phyloP scores from a whole-genome alignment of 345 rosid genomes.

The Eucalyptus coolabah region DNA sequence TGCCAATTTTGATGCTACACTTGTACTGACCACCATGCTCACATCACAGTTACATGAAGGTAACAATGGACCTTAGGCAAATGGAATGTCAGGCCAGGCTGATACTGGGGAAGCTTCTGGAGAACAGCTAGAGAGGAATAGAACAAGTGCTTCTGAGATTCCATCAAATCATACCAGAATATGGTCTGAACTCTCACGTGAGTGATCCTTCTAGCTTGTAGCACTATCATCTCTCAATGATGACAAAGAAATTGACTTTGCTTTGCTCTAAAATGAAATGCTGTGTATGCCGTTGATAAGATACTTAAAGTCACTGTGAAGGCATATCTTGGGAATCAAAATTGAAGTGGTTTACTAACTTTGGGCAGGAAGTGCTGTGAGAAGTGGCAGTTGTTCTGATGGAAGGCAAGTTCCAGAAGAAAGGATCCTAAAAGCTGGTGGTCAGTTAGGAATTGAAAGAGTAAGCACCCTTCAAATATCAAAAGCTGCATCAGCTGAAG shows the following conservation, averaged over 20 bases:
- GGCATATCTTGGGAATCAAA: background rate
- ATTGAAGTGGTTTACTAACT: no score
- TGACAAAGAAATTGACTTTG: background rate
- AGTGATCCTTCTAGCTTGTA: background rate
- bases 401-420: no score
- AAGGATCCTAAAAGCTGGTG: no score
- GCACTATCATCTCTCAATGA: background rate
- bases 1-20: conserved; percentile 73
- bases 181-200: conserved; percentile 94
- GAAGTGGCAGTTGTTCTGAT: no score
- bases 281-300: background rate
- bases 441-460: no score
- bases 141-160: conserved; percentile 39
- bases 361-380: no score
- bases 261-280: background rate
- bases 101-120: conserved; percentile 17
- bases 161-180: conserved; percentile 78
- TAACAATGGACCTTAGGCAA: conserved; percentile 22
- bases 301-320: background rate
- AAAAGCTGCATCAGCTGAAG: no score
- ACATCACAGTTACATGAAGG: conserved; percentile 73
- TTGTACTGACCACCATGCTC: conserved; percentile 82
- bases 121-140: conserved; percentile 32
- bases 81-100: conserved; percentile 16
- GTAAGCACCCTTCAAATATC: no score